A percentile compares a stretch with the other conserved stretches of the same genome.
Evolutionary conservation across 1,284 basidiomycete genomes (phyloP).

Genomic region (Cerrena zonata): DNA sequence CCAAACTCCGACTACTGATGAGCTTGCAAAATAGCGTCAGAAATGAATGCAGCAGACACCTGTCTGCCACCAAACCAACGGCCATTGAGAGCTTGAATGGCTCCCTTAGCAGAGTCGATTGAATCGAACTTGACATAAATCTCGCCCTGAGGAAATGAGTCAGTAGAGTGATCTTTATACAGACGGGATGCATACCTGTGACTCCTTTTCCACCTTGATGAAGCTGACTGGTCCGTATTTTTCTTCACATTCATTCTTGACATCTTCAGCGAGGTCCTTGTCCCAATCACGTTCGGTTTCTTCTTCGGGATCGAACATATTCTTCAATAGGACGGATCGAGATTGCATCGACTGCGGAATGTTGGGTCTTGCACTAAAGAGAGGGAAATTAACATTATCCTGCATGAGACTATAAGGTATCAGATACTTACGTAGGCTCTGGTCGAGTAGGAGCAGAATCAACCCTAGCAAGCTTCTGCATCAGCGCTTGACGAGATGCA

Average conservation of each 20-base stretch:
- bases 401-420: neutral
- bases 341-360: conserved; percentile 79
- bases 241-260: conserved; percentile 86
- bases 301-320: conserved; percentile 98
- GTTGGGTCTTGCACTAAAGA: conserved; percentile 52
- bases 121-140: conserved; percentile 91
- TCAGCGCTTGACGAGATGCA: conserved; percentile 92
- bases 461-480: conserved; percentile 96
- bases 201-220: conserved; percentile 92
- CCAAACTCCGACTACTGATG: conserved; percentile 51
- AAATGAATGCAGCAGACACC: conserved; percentile 80
- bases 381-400: conserved; percentile 5
- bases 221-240: conserved; percentile 86
- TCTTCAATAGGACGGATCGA: conserved; percentile 79
- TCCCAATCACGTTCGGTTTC: conserved; percentile 97
- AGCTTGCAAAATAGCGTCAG: conserved; percentile 88
- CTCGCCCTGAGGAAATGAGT: conserved; percentile 67
- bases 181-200: conserved; percentile 64
- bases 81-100: conserved; percentile 85
- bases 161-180: too few species aligned
- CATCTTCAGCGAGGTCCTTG: conserved; percentile 90
- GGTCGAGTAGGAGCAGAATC: conserved; percentile 56
- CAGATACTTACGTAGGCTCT: conserved; percentile 53
- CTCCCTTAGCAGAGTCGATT: conserved; percentile 75
- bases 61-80: conserved; percentile 92